These are phyloP conservation scores for Triticum urartu DNA, from an alignment of 176 grass and related monocot genomes.

Conservation along the genomic window DNA sequence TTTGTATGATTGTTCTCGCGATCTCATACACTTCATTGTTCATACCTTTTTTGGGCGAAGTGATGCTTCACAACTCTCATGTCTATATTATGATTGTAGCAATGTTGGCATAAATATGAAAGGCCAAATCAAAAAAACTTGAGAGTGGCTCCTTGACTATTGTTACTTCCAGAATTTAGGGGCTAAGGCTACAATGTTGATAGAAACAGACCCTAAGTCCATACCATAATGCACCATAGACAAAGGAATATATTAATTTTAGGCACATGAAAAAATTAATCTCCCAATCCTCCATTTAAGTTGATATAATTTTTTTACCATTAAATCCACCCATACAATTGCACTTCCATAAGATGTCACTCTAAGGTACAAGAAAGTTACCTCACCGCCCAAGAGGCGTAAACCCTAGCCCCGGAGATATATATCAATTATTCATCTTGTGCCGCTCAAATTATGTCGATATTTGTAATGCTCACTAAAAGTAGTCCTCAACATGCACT, in stretches of 20 bases:
- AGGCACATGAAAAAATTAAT: not conserved
- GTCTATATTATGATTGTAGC: not conserved
- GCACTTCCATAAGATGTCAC: not conserved
- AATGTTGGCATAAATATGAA: not conserved
- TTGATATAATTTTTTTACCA: not conserved
- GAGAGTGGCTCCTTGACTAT: not conserved
- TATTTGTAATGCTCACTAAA: conserved; percentile 1
- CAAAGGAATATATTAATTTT: not conserved
- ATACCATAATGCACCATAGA: not conserved
- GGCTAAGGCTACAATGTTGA: not conserved
- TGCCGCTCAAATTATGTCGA: not conserved
- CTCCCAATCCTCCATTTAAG: not conserved
- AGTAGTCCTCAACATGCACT: not conserved
- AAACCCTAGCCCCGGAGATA: not conserved
- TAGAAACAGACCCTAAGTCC: not conserved
- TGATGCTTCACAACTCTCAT: not conserved
- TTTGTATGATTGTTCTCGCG: not conserved
- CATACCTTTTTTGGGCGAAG: not conserved
- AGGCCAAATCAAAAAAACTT: not conserved
- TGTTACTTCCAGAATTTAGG: not conserved
- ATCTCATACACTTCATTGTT: not conserved
- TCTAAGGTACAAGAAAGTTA: not conserved
- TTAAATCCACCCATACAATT: not conserved
- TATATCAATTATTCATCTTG: not conserved
- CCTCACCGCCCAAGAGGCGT: not conserved